Conservation (phyloP, 2,329 filamentous ascomycete species). For the Trichoderma sp. region DNA sequence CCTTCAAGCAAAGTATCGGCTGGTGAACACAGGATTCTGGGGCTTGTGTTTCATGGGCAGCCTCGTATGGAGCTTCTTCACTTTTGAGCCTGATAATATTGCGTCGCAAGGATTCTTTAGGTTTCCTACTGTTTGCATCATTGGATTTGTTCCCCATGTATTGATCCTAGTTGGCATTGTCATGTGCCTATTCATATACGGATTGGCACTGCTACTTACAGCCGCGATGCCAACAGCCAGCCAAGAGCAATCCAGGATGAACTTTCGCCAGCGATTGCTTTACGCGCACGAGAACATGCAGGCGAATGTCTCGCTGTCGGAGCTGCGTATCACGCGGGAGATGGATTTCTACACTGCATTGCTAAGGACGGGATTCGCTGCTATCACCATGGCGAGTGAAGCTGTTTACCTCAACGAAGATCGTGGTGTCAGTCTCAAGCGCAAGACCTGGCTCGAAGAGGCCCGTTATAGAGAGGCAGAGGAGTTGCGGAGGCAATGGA, state of each 20-base stretch:
- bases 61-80: conserved; percentile 75
- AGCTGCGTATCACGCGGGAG: conserved; percentile 77
- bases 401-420: conserved; percentile 96
- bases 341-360: conserved; percentile 97
- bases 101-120: conserved; percentile 70
- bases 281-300: conserved; percentile 88
- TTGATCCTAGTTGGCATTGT: conserved; percentile 79
- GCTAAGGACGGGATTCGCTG: conserved; percentile 81
- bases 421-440: conserved; percentile 70
- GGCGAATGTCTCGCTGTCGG: conserved; percentile 82
- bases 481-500: conserved; percentile 56
- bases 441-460: conserved; percentile 89
- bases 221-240: conserved; percentile 49
- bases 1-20: conserved; percentile 76
- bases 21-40: conserved; percentile 88
- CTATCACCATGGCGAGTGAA: conserved; percentile 91
- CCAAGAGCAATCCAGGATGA: conserved; percentile 39
- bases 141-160: conserved; percentile 94
- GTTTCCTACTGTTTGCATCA: conserved; percentile 92
- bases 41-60: conserved; percentile 86
- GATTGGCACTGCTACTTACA: conserved; percentile 74
- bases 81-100: conserved; percentile 64
- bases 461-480: conserved; percentile 81
- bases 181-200: conserved; percentile 77
- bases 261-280: conserved; percentile 63